Conservation (phyloP, 345 rosid genomes). For the Lepidium didymum region DNA sequence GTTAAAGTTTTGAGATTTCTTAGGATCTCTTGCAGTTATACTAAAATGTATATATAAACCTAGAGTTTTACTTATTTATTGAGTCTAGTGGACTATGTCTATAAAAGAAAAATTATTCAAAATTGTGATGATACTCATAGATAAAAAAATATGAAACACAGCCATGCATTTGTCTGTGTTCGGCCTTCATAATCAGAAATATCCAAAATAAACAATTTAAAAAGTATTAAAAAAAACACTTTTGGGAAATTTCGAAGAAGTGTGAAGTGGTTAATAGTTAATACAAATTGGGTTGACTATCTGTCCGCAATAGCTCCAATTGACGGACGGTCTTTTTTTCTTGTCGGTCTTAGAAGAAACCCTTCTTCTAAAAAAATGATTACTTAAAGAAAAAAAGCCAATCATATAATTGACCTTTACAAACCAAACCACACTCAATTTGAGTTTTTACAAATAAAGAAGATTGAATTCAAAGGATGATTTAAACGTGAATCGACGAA, state of each 20-base stretch:
- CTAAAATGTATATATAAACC: too few relatives aligned
- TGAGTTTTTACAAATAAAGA: background rate
- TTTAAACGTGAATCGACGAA: constrained; percentile 45
- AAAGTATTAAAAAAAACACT: too few relatives aligned
- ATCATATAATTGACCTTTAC: constrained; percentile 44
- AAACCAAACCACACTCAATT: constrained; percentile 13
- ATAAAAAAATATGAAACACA: too few relatives aligned
- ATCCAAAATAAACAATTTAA: too few relatives aligned
- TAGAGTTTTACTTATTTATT: too few relatives aligned
- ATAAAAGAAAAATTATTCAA: too few relatives aligned
- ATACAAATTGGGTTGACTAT: background rate
- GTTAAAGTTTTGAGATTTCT: too few relatives aligned
- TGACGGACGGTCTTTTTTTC: background rate
- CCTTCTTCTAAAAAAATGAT: constrained; percentile 1
- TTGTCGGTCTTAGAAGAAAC: background rate
- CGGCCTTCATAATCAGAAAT: too few relatives aligned
- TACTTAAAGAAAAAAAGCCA: constrained; percentile 36
- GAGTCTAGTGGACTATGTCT: too few relatives aligned
- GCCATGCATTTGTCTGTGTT: too few relatives aligned
- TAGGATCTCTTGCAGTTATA: too few relatives aligned
- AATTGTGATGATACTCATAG: too few relatives aligned
- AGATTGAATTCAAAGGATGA: background rate
- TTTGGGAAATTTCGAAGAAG: background rate
- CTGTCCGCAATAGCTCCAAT: background rate
- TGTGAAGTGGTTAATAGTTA: background rate